phyloP scores from a whole-genome alignment of 2,329 filamentous ascomycete genomes.

The Aspergillus awamori region DNA sequence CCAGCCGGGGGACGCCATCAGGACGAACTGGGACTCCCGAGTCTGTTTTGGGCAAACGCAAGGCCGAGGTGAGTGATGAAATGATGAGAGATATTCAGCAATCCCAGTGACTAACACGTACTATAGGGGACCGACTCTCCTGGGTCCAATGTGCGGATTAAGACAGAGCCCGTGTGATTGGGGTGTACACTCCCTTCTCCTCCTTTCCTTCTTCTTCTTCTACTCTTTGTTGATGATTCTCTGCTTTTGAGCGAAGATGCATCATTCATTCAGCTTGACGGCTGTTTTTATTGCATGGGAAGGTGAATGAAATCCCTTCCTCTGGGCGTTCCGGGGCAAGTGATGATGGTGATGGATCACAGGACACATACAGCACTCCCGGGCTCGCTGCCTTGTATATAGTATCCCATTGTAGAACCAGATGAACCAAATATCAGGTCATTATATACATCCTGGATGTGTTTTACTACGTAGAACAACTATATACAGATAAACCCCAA shows the following conservation, averaged over 20 bases:
- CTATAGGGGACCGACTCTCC: slow-evolving; percentile 39
- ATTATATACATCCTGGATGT: neutral
- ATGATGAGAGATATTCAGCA: neutral
- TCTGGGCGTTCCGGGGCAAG: neutral
- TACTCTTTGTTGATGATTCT: slow-evolving; percentile 9
- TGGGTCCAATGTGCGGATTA: slow-evolving; percentile 40
- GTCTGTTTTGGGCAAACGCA: slow-evolving; percentile 71
- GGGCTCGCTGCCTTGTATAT: slow-evolving; percentile 4
- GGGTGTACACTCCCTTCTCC: slow-evolving; percentile 6
- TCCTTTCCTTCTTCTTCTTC: slow-evolving; percentile 3
- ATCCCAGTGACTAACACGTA: slow-evolving; percentile 8
- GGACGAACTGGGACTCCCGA: slow-evolving; percentile 60
- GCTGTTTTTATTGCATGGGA: slow-evolving; percentile 16
- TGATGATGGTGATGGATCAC: slow-evolving; percentile 2
- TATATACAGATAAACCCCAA: too few relatives aligned
- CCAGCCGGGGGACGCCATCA: slow-evolving; percentile 35
- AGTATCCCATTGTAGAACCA: neutral
- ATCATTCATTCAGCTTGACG: slow-evolving; percentile 23
- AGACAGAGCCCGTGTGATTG: slow-evolving; percentile 40
- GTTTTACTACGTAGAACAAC: neutral
- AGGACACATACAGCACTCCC: neutral
- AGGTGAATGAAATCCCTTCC: neutral
- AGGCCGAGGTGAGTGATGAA: slow-evolving; percentile 62
- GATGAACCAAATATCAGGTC: neutral
- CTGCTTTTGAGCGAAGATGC: slow-evolving; percentile 8